Conservation (phyloP, 75 land plant genomes). For the Cryptomeria japonica region DNA sequence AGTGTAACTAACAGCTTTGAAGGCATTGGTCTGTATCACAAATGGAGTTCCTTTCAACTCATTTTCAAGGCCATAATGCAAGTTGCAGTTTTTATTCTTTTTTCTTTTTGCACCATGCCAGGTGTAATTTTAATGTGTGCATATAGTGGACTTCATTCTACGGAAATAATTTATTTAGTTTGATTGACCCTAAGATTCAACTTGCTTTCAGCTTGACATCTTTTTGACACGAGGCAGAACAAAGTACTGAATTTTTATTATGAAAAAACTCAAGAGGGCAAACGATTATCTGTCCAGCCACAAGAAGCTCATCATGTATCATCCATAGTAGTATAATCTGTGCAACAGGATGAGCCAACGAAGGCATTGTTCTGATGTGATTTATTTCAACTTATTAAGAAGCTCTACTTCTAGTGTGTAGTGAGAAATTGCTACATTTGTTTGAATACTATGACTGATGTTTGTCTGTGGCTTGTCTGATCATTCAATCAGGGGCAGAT, state of each 20-base stretch:
- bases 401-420: background rate
- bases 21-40: conserved; percentile 5
- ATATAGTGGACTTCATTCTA: background rate
- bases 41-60: background rate
- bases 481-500: background rate
- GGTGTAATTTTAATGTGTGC: background rate
- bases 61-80: background rate
- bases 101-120: background rate
- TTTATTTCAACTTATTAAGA: background rate
- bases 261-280: background rate
- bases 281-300: background rate
- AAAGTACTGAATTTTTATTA: background rate
- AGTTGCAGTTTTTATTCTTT: background rate
- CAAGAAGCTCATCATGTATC: background rate
- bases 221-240: background rate
- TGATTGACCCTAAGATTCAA: background rate
- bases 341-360: background rate
- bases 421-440: background rate
- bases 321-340: background rate
- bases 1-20: background rate
- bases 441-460: background rate
- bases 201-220: background rate
- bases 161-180: background rate
- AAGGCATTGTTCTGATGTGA: background rate
- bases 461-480: background rate